Evolutionary conservation across 1,284 basidiomycete genomes (phyloP), one percentile per base, ranked within the genome.

Genomic region (Puccinia horiana): DNA sequence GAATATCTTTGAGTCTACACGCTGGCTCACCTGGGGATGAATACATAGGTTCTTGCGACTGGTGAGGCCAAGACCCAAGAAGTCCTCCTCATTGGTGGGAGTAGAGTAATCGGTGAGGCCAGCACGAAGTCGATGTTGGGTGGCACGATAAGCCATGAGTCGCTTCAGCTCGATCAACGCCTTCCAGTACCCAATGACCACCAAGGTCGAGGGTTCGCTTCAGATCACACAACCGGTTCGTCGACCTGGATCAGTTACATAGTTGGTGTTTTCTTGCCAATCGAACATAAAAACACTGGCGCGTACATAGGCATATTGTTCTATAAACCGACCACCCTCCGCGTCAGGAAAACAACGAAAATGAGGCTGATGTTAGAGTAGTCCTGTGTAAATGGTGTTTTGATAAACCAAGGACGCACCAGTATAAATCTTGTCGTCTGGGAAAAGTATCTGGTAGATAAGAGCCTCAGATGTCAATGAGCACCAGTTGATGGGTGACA

Each of bases 161-260:
- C 96, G 90, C 87, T 98, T 97, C 86, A 99, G 88, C 88, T 99
- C 96, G 0, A 95, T 92, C 70, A 99, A 89, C 0, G 97, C 97
- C 88, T 99, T 99, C 97, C 44, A 99, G 90, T 26, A 99, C 95
- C 87, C 97, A 98, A 85, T 99, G 97, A 73, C 97, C 97, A 67
- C n/a, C n/a, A n/a, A n/a, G n/a, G n/a, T n/a, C n/a, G n/a, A n/a
- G n/a, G n/a, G n/a, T n/a, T n/a, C n/a, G 63, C 47, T 80, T 80
- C 8, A 80, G 77, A 80, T 80, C 77, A 37, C 61, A 80, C 77
- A 80, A 72, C 77, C 72, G 67, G 29, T 32, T 26, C 37, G 26
- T 26, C 23, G 32, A 32, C n/a, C 47, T 18, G 3, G 44, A 49
- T 72, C 47, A 52, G 52, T 67, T n/a, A n/a, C n/a, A n/a, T 44